phyloP scores from a whole-genome alignment of 352 stramenopile genomes.

The Phytopythium oedochilum region DNA sequence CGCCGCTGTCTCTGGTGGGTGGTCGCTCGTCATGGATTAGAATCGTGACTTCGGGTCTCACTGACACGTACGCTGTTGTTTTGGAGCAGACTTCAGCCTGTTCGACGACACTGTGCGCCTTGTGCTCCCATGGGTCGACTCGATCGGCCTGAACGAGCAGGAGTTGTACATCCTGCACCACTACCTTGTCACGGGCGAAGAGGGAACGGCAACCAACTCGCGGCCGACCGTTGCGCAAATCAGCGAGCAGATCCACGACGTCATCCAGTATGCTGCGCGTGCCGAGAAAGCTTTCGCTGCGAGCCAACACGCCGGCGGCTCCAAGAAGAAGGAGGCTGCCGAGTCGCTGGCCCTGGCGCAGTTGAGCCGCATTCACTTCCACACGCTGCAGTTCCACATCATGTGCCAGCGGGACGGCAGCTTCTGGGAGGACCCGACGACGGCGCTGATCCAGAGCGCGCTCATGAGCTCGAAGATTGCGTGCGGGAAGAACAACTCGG shows the following conservation, averaged over 20 bases:
- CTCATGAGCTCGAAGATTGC: constrained; percentile 83
- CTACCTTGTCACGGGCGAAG: constrained; percentile 69
- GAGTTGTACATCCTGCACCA: constrained; percentile 82
- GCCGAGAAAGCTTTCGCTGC: constrained; percentile 39
- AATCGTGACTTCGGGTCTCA: background rate
- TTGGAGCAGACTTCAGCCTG: constrained; percentile 56
- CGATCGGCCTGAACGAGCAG: constrained; percentile 81
- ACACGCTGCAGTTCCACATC: constrained; percentile 86
- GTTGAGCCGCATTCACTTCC: constrained; percentile 80
- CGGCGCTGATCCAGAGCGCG: constrained; percentile 62
- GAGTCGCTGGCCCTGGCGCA: constrained; percentile 45
- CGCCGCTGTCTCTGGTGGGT: constrained; percentile 60
- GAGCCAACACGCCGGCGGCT: constrained; percentile 10
- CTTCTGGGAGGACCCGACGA: constrained; percentile 68
- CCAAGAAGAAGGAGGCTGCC: constrained; percentile 10
- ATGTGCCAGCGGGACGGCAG: constrained; percentile 62
- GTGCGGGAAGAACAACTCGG: constrained; percentile 51
- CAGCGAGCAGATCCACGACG: constrained; percentile 61
- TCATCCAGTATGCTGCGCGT: constrained; percentile 54
- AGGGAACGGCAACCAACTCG: constrained; percentile 69
- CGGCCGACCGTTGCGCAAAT: constrained; percentile 70
- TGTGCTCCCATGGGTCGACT: constrained; percentile 74
- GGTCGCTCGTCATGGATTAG: background rate
- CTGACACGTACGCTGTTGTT: background rate
- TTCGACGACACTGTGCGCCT: constrained; percentile 79